phyloP scores from a whole-genome alignment of 169 alveolate species.

The Eimeria tenella region DNA sequence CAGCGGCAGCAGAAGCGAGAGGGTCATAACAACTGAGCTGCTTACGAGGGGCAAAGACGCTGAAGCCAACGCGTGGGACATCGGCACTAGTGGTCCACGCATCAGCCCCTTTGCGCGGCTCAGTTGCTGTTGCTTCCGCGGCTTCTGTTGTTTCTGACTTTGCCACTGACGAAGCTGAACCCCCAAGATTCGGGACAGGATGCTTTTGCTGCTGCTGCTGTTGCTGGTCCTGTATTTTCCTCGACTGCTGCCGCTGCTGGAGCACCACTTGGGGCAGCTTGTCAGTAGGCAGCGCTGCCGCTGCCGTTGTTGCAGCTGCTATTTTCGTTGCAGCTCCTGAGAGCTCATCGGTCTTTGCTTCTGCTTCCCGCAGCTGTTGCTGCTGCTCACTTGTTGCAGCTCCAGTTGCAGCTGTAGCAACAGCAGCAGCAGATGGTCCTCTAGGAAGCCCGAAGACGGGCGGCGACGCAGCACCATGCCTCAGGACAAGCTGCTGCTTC shows the following conservation, averaged over 20 bases:
- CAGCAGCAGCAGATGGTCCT: neutral
- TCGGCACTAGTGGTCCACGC: neutral
- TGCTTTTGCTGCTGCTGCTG: constrained; percentile 17
- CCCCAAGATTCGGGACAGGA: neutral
- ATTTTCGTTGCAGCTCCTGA: neutral
- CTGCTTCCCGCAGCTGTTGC: neutral
- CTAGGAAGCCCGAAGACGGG: constrained; percentile 3
- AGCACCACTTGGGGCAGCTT: constrained; percentile 32
- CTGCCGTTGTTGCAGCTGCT: neutral
- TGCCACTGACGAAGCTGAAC: neutral
- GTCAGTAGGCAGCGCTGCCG: constrained; percentile 39
- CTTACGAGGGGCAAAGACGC: neutral
- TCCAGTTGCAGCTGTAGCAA: neutral
- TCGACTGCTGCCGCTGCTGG: neutral
- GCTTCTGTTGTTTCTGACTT: neutral
- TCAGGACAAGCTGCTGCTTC: constrained; percentile 21
- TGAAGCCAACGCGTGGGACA: neutral
- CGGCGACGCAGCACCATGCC: constrained; percentile 26
- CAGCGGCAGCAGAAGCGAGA: constrained; percentile 40
- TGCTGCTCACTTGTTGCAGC: neutral
- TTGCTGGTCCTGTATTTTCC: neutral
- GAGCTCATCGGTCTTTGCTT: neutral
- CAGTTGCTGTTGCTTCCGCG: neutral
- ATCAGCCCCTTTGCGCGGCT: neutral
- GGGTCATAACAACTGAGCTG: constrained; percentile 39